These are phyloP conservation scores for Calonectria crousiana DNA, from an alignment of 2,329 filamentous ascomycete genomes.

Conservation along the genomic window DNA sequence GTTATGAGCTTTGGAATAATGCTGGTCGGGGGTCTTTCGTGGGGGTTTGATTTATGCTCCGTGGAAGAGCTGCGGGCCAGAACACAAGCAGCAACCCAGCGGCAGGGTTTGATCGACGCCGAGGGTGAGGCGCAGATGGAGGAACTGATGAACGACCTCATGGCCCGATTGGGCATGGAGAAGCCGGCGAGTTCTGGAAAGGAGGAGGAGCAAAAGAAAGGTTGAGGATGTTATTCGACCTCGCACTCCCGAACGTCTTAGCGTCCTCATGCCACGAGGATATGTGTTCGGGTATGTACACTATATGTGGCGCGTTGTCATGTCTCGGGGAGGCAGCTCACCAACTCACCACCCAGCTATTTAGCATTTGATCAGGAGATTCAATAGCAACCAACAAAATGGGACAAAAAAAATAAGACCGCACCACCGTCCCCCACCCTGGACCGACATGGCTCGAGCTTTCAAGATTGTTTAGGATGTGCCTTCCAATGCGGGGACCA, in stretches of 20 bases:
- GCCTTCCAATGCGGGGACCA: not conserved
- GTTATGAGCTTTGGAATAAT: conserved; percentile 82
- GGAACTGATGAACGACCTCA: conserved; percentile 70
- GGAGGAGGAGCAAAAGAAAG: conserved; percentile 24
- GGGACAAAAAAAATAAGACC: conserved; percentile 1
- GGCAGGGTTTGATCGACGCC: conserved; percentile 47
- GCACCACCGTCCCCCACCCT: not conserved
- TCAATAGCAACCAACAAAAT: conserved; percentile 18
- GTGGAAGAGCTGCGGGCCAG: conserved; percentile 72
- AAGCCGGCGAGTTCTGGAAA: conserved; percentile 33
- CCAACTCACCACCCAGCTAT: conserved; percentile 12
- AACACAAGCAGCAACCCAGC: conserved; percentile 59
- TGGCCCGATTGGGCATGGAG: conserved; percentile 63
- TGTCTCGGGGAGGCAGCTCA: conserved; percentile 10
- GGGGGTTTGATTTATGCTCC: conserved; percentile 80
- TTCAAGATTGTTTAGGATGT: not conserved
- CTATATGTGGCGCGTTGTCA: conserved; percentile 22
- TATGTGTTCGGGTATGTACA: conserved; percentile 31
- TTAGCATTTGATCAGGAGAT: conserved; percentile 8
- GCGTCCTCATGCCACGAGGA: conserved; percentile 5
- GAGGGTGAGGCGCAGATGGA: conserved; percentile 72
- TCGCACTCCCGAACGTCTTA: not conserved
- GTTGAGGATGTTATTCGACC: conserved; percentile 13
- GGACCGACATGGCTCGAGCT: not conserved
- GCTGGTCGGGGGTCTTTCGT: conserved; percentile 78